Evolutionary conservation across 129 eudicot species (phyloP), one percentile per base, ranked within the genome.

Genomic region (Tagetes erecta): DNA sequence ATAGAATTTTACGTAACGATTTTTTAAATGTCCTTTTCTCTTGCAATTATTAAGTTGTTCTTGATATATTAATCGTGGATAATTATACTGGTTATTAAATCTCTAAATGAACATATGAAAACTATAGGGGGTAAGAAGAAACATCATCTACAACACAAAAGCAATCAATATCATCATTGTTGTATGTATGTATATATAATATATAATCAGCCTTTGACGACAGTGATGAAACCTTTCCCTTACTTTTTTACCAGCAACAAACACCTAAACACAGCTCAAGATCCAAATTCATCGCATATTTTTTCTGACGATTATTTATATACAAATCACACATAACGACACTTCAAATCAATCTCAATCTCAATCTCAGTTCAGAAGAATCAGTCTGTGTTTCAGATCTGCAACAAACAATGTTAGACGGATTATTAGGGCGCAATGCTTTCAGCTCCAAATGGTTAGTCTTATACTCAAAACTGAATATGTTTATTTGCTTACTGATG

Each of bases 401-500:
- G 78, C 74, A 72, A 65, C 74, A 81, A 72, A 65, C 74, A 81
- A 93, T 94, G 98, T 70, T 94, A 67, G 98, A 88, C 83, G 98
- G 98, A 52, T 80, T 93, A 30, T 60, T 93, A 38, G 91, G 92
- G 51, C 89, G 93, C 60, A 86, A 95, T 45, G 92, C 89, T 5
- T 91, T 90, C 79, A 87, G 80, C 80, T 84, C 90, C 69, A 94
- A 90, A 85, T 90, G 98, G 98, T 94, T 42, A n/a, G 89, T 14
- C n/a, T 72, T 73, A 57, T 65, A 20, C 8, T 46, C 14, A 62
- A 0, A 34, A 59, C 5, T 5, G 33, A 50, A 66, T 78, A n/a
- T 78, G 13, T 76, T 39, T 57, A 20, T 20, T 20, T 20, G 27
- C 27, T 20, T 20, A 0, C 27, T 20, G 27, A 41, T 77, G 20